phyloP scores from a whole-genome alignment of 768 basidiomycete species.

The Paxillus ammoniavirescens region DNA sequence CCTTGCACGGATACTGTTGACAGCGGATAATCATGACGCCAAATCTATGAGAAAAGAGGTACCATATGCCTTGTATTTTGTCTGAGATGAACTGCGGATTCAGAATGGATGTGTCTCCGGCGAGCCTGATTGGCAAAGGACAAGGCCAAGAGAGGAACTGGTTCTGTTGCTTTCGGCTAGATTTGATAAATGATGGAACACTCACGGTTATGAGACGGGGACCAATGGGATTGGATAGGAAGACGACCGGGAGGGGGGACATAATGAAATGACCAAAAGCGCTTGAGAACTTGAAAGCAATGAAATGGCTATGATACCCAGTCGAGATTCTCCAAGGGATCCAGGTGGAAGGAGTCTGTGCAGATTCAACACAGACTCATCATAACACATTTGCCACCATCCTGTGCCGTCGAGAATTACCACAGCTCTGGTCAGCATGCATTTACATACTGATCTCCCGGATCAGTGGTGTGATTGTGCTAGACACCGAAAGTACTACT shows the following conservation, averaged over 20 bases:
- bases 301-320: not conserved
- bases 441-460: not conserved
- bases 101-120: not conserved
- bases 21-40: not conserved
- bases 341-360: not conserved
- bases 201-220: slow-evolving; percentile 1
- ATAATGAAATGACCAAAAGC: not conserved
- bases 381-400: too few species aligned
- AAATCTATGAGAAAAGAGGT: too few species aligned
- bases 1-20: not conserved
- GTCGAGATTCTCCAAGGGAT: not conserved
- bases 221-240: not conserved
- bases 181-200: not conserved
- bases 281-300: not conserved
- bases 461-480: not conserved
- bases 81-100: not conserved
- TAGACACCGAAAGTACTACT: not conserved
- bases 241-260: not conserved
- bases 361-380: not conserved
- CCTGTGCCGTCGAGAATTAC: not conserved
- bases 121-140: not conserved
- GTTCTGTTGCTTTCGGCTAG: not conserved
- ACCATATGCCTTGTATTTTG: not conserved
- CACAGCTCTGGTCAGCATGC: not conserved
- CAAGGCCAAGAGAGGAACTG: not conserved